phyloP scores from a whole-genome alignment of 805 yeast genomes.

The Jamesozyma spencerorum region DNA sequence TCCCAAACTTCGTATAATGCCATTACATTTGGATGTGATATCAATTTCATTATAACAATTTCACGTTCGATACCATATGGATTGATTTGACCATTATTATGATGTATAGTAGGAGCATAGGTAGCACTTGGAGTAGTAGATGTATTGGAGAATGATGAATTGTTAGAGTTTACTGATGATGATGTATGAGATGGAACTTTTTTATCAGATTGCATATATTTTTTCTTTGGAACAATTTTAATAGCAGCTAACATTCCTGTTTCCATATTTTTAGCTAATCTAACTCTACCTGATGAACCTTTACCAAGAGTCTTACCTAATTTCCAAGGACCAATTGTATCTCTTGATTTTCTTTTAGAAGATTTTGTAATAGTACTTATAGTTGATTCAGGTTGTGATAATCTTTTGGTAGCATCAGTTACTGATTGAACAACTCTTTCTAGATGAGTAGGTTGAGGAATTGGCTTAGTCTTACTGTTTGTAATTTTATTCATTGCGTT shows the following conservation, averaged over 20 bases:
- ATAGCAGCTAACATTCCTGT: constrained; percentile 77
- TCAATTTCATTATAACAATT: constrained; percentile 91
- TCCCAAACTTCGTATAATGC: constrained; percentile 97
- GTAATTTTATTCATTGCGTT: constrained; percentile 17
- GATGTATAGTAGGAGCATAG: constrained; percentile 6
- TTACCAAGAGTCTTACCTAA: constrained; percentile 71
- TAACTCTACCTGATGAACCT: constrained; percentile 76
- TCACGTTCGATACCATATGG: constrained; percentile 97
- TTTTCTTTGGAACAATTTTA: constrained; percentile 63
- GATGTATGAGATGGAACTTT: background rate
- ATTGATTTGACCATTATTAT: constrained; percentile 12
- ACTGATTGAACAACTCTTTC: constrained; percentile 30
- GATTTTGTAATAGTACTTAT: constrained; percentile 22
- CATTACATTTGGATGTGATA: constrained; percentile 89
- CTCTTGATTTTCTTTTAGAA: constrained; percentile 26
- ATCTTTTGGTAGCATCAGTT: constrained; percentile 28
- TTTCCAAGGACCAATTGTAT: constrained; percentile 72
- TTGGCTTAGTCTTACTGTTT: background rate
- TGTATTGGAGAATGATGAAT: constrained; percentile 10
- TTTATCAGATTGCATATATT: constrained; percentile 12
- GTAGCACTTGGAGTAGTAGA: constrained; percentile 11
- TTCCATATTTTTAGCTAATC: constrained; percentile 57
- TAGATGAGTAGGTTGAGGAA: constrained; percentile 9
- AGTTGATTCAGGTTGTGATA: constrained; percentile 27
- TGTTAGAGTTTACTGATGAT: constrained; percentile 3